Evolutionary conservation across 2,329 filamentous ascomycete species (phyloP).

Genomic region (Aspergillus flavus): DNA sequence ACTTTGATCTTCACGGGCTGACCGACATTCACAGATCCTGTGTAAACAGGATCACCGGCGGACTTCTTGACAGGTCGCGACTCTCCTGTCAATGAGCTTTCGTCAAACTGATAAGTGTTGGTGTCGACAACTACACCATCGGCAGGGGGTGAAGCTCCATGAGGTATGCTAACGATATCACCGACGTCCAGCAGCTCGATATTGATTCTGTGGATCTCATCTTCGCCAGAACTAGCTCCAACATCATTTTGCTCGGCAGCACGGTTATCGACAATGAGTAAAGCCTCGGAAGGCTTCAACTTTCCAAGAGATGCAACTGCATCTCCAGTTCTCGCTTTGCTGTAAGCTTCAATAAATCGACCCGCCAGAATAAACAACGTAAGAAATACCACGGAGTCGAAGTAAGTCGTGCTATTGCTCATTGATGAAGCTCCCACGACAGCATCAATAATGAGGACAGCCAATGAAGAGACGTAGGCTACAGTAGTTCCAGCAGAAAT

Average conservation of each 20-base stretch:
- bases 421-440: constrained; percentile 38
- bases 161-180: constrained; percentile 72
- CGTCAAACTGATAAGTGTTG: constrained; percentile 74
- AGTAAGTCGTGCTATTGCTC: constrained; percentile 69
- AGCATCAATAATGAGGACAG: constrained; percentile 68
- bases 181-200: constrained; percentile 74
- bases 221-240: constrained; percentile 10
- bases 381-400: constrained; percentile 89
- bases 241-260: constrained; percentile 2
- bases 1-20: constrained; percentile 48
- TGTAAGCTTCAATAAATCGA: constrained; percentile 71
- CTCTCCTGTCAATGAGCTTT: constrained; percentile 78
- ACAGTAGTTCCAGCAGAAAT: constrained; percentile 87
- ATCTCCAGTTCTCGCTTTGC: constrained; percentile 86
- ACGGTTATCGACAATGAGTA: constrained; percentile 56
- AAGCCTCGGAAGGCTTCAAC: constrained; percentile 74
- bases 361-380: constrained; percentile 81
- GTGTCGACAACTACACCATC: constrained; percentile 66
- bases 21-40: constrained; percentile 52
- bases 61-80: constrained; percentile 49
- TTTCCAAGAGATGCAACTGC: constrained; percentile 79
- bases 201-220: constrained; percentile 49
- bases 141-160: constrained; percentile 81
- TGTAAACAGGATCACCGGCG: constrained; percentile 46
- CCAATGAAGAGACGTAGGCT: constrained; percentile 81